These are phyloP conservation scores for Quercus phellos DNA, from an alignment of 331 rosid species.

Conservation along the genomic window DNA sequence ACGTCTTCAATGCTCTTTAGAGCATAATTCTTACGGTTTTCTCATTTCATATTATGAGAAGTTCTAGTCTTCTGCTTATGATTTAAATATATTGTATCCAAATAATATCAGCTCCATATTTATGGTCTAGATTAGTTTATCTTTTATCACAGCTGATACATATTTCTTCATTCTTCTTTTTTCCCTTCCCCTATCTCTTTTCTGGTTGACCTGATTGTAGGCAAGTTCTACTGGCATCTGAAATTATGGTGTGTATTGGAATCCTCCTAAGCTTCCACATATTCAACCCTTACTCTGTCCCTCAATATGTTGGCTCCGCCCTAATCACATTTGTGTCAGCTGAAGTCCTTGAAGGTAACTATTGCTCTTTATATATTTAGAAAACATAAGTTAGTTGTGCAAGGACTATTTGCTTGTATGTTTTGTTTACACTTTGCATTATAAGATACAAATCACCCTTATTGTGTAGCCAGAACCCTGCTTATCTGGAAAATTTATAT, in stretches of 20 bases:
- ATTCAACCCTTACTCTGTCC: slow-evolving; percentile 52
- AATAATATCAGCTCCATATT: not conserved
- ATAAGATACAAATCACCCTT: not conserved
- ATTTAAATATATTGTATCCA: not conserved
- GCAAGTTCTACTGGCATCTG: slow-evolving; percentile 75
- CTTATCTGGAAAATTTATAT: not conserved
- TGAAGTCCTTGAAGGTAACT: slow-evolving; percentile 82
- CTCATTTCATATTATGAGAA: not conserved
- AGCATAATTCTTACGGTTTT: not conserved
- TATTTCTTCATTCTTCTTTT: not conserved
- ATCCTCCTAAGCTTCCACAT: slow-evolving; percentile 66
- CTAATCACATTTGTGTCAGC: slow-evolving; percentile 72
- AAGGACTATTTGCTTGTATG: not conserved
- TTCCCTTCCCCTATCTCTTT: not conserved
- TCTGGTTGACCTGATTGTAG: slow-evolving; percentile 39
- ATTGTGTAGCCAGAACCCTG: not conserved
- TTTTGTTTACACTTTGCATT: not conserved
- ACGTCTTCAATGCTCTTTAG: not conserved
- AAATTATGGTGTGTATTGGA: slow-evolving; percentile 71
- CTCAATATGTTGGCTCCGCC: slow-evolving; percentile 84
- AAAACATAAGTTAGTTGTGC: not conserved
- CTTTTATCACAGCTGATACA: not conserved
- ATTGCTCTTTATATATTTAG: not conserved
- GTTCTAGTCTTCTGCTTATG: not conserved
- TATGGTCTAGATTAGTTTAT: not conserved